phyloP scores from a whole-genome alignment of 116 monocot species.

The Iris pallida region DNA sequence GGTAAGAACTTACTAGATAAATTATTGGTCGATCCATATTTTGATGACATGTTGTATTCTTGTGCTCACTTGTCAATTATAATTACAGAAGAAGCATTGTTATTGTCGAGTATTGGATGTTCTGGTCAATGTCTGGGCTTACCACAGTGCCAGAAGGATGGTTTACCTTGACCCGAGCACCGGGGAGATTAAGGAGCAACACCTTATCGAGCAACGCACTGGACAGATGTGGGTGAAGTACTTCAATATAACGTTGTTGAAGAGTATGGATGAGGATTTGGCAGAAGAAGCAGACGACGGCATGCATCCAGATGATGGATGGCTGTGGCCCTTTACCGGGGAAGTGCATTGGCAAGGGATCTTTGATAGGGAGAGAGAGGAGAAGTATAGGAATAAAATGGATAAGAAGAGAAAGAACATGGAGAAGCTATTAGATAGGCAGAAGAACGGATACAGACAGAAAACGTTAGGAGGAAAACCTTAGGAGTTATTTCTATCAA shows the following conservation, averaged over 20 bases:
- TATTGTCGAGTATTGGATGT: constrained; percentile 76
- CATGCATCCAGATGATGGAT: constrained; percentile 22
- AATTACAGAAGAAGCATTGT: constrained; percentile 68
- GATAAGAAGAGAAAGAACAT: constrained; percentile 58
- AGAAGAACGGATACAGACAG: constrained; percentile 78
- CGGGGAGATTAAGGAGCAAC: constrained; percentile 61
- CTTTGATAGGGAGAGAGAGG: constrained; percentile 71
- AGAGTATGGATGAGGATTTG: constrained; percentile 92
- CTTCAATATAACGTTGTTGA: constrained; percentile 58
- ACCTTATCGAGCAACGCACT: constrained; percentile 47
- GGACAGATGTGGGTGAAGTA: constrained; percentile 78
- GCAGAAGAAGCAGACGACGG: constrained; percentile 83
- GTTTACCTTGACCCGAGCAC: constrained; percentile 68
- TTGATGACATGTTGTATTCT: not conserved
- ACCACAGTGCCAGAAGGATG: constrained; percentile 86
- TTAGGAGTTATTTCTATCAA: constrained; percentile 1
- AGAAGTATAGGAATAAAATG: constrained; percentile 55
- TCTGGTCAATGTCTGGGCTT: constrained; percentile 94
- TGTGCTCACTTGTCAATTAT: not conserved
- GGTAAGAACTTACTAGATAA: constrained; percentile 23
- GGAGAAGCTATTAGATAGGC: constrained; percentile 65
- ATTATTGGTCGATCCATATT: not conserved
- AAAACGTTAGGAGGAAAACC: constrained; percentile 40
- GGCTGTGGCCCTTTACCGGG: constrained; percentile 85
- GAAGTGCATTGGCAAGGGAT: constrained; percentile 86